A percentile compares a stretch with the other conserved stretches of the same genome.
phyloP scores from a whole-genome alignment of 148 eudicot genomes.

The Camellia sinensis region DNA sequence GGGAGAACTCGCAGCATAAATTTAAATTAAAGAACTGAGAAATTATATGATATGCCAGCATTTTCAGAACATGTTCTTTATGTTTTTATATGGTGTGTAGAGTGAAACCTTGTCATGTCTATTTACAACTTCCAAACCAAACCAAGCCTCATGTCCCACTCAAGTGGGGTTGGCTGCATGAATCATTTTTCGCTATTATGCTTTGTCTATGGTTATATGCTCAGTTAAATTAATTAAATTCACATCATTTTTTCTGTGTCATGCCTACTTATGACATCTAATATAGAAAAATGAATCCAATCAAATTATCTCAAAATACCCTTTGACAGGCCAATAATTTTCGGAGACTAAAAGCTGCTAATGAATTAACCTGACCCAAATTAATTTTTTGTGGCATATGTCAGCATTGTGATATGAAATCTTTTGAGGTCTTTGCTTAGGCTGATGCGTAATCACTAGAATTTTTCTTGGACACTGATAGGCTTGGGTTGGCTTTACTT shows the following conservation, averaged over 20 bases:
- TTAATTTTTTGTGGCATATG: not conserved
- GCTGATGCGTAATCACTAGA: not conserved
- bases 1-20: not conserved
- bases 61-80: not conserved
- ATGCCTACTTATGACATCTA: too few relatives aligned
- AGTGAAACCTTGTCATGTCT: not conserved
- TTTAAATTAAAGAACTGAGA: not conserved
- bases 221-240: too few relatives aligned
- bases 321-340: not conserved
- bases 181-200: too few relatives aligned
- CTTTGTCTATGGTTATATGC: too few relatives aligned
- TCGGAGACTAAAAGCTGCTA: not conserved
- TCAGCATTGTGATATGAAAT: not conserved
- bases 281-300: not conserved
- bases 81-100: not conserved
- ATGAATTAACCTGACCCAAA: not conserved
- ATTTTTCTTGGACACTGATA: not conserved
- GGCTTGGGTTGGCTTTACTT: not conserved
- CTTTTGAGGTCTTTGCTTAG: not conserved
- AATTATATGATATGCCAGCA: not conserved
- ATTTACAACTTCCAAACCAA: not conserved
- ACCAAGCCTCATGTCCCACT: too few relatives aligned
- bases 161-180: too few relatives aligned
- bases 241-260: too few relatives aligned
- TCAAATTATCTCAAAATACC: not conserved